Evolutionary conservation across 768 basidiomycete genomes (phyloP).

Genomic region (Gymnopilus dilepis): DNA sequence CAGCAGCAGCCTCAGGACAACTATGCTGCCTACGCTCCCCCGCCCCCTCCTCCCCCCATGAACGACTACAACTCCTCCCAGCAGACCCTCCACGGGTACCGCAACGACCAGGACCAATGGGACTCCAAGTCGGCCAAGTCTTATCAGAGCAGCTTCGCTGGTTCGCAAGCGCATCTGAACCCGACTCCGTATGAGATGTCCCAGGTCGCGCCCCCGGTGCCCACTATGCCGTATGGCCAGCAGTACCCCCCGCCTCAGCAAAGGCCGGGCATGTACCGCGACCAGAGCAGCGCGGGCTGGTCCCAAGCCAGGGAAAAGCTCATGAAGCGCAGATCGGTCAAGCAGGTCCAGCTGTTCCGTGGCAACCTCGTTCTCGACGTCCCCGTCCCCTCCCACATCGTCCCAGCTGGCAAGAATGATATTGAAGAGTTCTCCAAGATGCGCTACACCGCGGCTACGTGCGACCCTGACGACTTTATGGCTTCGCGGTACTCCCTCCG

Average conservation of each 20-base stretch:
- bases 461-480: constrained; percentile 91
- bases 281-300: constrained; percentile 59
- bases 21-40: constrained; percentile 25
- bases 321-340: constrained; percentile 79
- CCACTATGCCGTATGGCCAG: constrained; percentile 42
- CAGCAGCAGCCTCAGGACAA: constrained; percentile 21
- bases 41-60: constrained; percentile 15
- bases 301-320: constrained; percentile 76
- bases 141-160: constrained; percentile 65
- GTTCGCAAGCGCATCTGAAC: constrained; percentile 77
- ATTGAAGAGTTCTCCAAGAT: constrained; percentile 82
- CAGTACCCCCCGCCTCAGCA: constrained; percentile 68
- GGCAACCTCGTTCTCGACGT: constrained; percentile 89
- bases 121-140: constrained; percentile 62
- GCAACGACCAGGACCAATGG: constrained; percentile 57
- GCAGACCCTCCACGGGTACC: constrained; percentile 26
- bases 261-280: constrained; percentile 52
- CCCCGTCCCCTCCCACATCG: constrained; percentile 76
- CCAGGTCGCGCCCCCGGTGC: constrained; percentile 61
- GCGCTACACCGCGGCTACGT: constrained; percentile 88
- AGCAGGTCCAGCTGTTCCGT: constrained; percentile 78
- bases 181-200: constrained; percentile 68
- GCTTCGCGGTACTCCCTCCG: constrained; percentile 76
- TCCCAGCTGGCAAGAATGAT: constrained; percentile 66
- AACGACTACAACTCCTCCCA: constrained; percentile 43